These are phyloP conservation scores for Elsinoe australis DNA, from an alignment of 2,329 filamentous ascomycete genomes.

Conservation along the genomic window DNA sequence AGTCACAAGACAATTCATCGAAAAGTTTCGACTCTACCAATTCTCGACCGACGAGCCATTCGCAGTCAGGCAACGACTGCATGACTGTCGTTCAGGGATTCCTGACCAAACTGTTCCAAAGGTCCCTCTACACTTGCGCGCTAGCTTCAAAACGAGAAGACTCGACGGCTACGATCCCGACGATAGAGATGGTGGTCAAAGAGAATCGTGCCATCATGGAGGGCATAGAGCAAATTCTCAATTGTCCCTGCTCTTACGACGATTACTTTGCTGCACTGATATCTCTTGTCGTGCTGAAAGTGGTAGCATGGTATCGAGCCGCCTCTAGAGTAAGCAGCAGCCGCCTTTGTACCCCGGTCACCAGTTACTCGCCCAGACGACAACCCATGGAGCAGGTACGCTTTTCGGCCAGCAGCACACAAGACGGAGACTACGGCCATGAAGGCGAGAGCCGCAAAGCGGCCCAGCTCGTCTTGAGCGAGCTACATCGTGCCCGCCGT, in stretches of 20 bases:
- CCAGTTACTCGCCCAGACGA: no score
- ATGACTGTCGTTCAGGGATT: no score
- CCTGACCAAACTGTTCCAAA: no score
- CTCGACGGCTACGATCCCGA: not conserved
- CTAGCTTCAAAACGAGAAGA: not conserved
- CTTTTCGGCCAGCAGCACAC: not conserved
- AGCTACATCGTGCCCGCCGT: conserved; percentile 31
- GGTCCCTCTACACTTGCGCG: no score
- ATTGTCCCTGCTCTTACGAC: conserved; percentile 31
- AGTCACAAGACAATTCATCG: no score
- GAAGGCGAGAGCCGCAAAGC: conserved; percentile 25
- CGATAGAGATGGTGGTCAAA: conserved; percentile 23
- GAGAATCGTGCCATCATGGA: conserved; percentile 29
- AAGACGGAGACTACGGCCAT: conserved; percentile 21
- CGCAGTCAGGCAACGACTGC: no score
- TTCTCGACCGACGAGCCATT: no score
- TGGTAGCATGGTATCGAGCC: conserved; percentile 30
- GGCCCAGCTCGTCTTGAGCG: conserved; percentile 32
- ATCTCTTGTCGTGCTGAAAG: conserved; percentile 32
- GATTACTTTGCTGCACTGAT: conserved; percentile 30
- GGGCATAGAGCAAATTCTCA: conserved; percentile 28
- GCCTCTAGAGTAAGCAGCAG: conserved; percentile 24
- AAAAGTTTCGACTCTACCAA: no score
- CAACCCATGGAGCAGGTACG: no score
- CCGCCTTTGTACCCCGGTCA: no score